phyloP scores from a whole-genome alignment of 805 yeast genomes.

The Candida quercuum region DNA sequence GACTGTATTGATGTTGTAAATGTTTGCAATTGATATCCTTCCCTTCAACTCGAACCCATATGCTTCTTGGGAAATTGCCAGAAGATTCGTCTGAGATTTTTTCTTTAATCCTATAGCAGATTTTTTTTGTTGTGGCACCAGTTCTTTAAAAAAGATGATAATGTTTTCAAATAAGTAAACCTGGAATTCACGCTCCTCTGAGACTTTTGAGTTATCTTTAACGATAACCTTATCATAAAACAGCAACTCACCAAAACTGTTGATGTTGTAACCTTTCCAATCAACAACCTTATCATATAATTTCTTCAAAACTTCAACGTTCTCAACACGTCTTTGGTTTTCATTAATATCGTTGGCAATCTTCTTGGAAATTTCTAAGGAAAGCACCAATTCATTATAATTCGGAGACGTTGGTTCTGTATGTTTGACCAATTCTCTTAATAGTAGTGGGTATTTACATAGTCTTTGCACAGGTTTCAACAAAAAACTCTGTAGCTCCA shows the following conservation, averaged over 20 bases:
- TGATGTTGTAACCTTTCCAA: conserved; percentile 86
- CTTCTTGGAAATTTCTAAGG: conserved; percentile 69
- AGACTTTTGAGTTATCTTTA: conserved; percentile 45
- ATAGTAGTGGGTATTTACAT: conserved; percentile 87
- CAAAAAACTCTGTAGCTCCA: conserved; percentile 84
- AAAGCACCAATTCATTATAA: conserved; percentile 64
- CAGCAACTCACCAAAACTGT: conserved; percentile 79
- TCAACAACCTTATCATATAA: conserved; percentile 72
- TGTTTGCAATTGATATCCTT: conserved; percentile 71
- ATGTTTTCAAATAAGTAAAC: conserved; percentile 82
- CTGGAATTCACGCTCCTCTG: conserved; percentile 78
- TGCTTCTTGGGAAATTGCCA: conserved; percentile 15
- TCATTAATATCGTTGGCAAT: conserved; percentile 89
- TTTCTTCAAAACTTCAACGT: conserved; percentile 62
- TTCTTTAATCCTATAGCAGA: conserved; percentile 39
- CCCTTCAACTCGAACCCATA: conserved; percentile 65
- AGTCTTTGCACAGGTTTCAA: conserved; percentile 94
- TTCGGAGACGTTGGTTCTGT: conserved; percentile 48
- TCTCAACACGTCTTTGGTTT: conserved; percentile 88
- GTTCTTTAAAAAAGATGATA: conserved; percentile 59
- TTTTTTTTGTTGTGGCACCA: conserved; percentile 38
- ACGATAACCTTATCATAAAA: conserved; percentile 69
- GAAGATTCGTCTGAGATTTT: conserved; percentile 25
- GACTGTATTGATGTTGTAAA: conserved; percentile 39
- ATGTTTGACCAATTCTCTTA: conserved; percentile 67